Evolutionary conservation across 805 yeast species (phyloP), one percentile per base, ranked within the genome.

Genomic region (Candida nanaspora): DNA sequence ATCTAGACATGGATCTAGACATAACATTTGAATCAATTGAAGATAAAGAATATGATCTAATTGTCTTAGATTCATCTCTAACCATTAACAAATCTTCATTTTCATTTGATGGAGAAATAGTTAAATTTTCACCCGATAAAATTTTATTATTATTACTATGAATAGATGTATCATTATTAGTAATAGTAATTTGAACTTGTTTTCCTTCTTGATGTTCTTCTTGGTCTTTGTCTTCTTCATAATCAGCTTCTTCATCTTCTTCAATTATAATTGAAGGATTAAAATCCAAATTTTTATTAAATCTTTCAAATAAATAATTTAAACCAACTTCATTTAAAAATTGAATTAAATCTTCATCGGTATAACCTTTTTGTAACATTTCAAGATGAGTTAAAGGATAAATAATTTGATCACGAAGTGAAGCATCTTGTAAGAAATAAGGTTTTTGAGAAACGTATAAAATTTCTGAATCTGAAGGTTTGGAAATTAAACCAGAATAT

Each of bases 361-460:
- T 76, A 46, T 65, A 65, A 2, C 95, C 95, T 60, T 69, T 68
- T 40, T 75, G 80, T 35, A 83, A 63, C 83, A 88, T 86, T 37
- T 86, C 89, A 33, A 72, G 76, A 52, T 86, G 78, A 16, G 85
- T 77, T 62, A 77, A 65, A 4, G 98, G 98, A 55, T 89, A 89
- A 33, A 86, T 88, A 35, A 89, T 75, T 64, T 89, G 98, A 56
- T 89, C 97, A 49, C 96, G 75, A 46, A 89, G 74, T 21, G 91
- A 82, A 6, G 96, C 96, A 39, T 63, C 63, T 43, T 75, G 72
- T 26, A 82, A 70, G 60, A 89, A 85, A 59, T 88, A 89, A 6
- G 95, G 82, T 51, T 82, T 78, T 64, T 89, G 97, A 11, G 96
- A 94, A 41, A 89, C 70, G 57, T 79, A 88, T 43, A 80, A 70